These are phyloP conservation scores for Neurospora sp. DNA, from an alignment of 495 filamentous ascomycete genomes.

Conservation along the genomic window DNA sequence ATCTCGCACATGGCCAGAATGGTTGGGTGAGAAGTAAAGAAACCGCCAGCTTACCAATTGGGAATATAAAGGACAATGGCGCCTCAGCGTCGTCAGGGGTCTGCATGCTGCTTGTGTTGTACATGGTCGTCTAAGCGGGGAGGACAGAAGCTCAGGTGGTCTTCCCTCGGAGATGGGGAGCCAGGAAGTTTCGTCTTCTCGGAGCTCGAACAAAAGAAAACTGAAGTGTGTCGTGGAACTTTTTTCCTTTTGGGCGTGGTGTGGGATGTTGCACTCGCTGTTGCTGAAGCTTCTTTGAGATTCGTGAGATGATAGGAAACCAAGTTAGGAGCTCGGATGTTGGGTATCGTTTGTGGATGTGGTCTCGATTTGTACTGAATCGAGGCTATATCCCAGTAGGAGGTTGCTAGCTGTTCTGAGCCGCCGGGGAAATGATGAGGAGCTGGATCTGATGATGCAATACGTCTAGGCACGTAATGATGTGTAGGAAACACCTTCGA, in stretches of 20 bases:
- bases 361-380: background rate
- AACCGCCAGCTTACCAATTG: constrained; percentile 38
- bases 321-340: background rate
- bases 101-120: constrained; percentile 26
- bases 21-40: constrained; percentile 31
- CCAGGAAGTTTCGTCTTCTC: background rate
- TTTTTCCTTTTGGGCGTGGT: background rate
- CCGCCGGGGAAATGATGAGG: background rate
- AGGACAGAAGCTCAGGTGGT: constrained; percentile 2
- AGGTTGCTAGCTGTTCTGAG: background rate
- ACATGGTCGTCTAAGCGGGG: constrained; percentile 13
- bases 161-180: background rate
- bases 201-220: background rate
- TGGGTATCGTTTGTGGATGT: background rate
- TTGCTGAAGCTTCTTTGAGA: background rate
- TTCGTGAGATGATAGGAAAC: background rate
- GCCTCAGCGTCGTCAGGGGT: constrained; percentile 31
- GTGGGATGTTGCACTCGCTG: background rate
- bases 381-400: background rate
- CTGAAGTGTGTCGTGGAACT: background rate
- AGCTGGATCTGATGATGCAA: background rate
- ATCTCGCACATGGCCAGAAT: constrained; percentile 34
- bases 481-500: background rate
- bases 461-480: background rate
- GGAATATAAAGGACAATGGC: constrained; percentile 36